Conservation (phyloP, 179 eudicot genomes). For the Silene vulgaris region DNA sequence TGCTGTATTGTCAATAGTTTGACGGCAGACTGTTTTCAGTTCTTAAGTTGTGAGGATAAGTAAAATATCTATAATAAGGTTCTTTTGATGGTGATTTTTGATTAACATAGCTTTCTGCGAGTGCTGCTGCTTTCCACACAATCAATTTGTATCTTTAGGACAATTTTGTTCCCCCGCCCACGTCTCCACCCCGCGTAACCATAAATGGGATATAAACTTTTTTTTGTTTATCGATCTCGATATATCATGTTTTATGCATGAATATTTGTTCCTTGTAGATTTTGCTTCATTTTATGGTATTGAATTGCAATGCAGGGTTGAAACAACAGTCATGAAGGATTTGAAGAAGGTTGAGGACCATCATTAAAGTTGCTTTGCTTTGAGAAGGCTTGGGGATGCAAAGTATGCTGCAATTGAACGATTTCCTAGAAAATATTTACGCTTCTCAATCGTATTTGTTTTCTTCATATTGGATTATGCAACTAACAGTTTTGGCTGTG, state of each 20-base stretch:
- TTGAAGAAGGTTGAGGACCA: slow-evolving; percentile 89
- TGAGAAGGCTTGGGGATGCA: slow-evolving; percentile 8
- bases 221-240: neutral
- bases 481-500: slow-evolving; percentile 15
- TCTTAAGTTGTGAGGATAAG: too few species aligned
- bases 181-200: too few species aligned
- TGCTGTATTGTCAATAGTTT: too few species aligned
- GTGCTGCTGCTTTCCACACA: too few species aligned
- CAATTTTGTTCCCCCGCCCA: too few species aligned
- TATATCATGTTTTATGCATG: neutral
- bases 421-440: slow-evolving; percentile 10
- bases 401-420: slow-evolving; percentile 2
- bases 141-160: too few species aligned
- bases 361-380: slow-evolving; percentile 22
- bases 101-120: too few species aligned
- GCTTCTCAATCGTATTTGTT: slow-evolving; percentile 16
- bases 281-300: slow-evolving; percentile 1
- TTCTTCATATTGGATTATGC: slow-evolving; percentile 21
- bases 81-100: too few species aligned
- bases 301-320: slow-evolving; percentile 52
- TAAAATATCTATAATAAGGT: too few species aligned
- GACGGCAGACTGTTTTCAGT: too few species aligned
- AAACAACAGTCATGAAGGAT: slow-evolving; percentile 93
- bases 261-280: neutral
- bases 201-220: neutral